Evolutionary conservation across 2,329 filamentous ascomycete species (phyloP).

Genomic region (Dothistroma septosporum): DNA sequence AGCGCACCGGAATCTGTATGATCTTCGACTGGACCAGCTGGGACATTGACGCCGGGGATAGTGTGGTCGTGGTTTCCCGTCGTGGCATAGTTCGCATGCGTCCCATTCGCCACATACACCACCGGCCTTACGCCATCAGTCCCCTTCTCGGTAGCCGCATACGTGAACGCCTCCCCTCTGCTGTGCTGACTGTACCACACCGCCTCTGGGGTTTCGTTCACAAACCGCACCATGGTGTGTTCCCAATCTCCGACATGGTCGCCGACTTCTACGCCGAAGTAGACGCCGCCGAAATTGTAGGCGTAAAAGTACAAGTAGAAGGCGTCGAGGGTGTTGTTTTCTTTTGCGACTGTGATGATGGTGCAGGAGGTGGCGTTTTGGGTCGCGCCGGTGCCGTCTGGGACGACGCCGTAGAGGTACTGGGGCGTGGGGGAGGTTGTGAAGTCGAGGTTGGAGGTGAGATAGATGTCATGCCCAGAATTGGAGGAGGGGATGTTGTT

Average conservation of each 20-base stretch:
- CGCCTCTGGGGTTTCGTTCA: slow-evolving; percentile 46
- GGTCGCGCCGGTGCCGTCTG: slow-evolving; percentile 50
- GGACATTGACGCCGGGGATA: slow-evolving; percentile 58
- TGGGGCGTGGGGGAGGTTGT: slow-evolving; percentile 32
- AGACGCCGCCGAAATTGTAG: slow-evolving; percentile 51
- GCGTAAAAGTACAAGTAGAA: slow-evolving; percentile 61
- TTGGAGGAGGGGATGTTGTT: slow-evolving; percentile 38
- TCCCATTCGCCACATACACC: slow-evolving; percentile 56
- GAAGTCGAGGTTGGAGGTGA: slow-evolving; percentile 43
- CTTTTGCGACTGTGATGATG: slow-evolving; percentile 58
- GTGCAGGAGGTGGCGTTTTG: slow-evolving; percentile 47
- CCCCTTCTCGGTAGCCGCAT: slow-evolving; percentile 52
- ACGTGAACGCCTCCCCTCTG: slow-evolving; percentile 60
- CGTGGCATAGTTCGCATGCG: slow-evolving; percentile 62
- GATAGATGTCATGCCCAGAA: no score
- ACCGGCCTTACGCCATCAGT: slow-evolving; percentile 50
- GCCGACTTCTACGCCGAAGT: slow-evolving; percentile 32
- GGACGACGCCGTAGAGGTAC: slow-evolving; percentile 51
- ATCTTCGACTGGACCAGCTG: slow-evolving; percentile 51
- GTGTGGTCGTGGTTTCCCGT: slow-evolving; percentile 59
- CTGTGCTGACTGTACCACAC: slow-evolving; percentile 63
- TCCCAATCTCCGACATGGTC: slow-evolving; percentile 62
- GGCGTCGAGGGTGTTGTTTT: slow-evolving; percentile 51
- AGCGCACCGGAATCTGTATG: slow-evolving; percentile 52
- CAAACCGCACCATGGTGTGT: slow-evolving; percentile 64